These are phyloP conservation scores for Trypanosoma melophagium DNA, from an alignment of 208 protist genomes.

Conservation along the genomic window DNA sequence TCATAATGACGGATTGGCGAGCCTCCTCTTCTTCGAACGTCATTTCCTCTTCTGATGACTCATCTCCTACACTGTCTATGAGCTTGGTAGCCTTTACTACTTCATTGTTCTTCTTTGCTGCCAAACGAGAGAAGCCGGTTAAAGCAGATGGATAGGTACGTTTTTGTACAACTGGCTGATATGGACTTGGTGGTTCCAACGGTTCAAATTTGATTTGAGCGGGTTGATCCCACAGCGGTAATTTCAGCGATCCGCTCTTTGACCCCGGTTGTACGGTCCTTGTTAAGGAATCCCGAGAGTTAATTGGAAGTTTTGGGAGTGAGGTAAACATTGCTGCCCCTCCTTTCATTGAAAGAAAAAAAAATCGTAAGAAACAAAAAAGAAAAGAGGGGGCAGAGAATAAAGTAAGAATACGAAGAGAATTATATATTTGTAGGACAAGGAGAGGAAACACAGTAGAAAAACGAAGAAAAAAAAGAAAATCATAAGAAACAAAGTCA, in stretches of 20 bases:
- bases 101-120: no score
- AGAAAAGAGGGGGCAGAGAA: slow-evolving; percentile 10
- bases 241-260: not conserved
- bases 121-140: slow-evolving; percentile 21
- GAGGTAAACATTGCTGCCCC: not conserved
- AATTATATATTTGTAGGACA: not conserved
- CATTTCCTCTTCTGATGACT: not conserved
- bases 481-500: not conserved
- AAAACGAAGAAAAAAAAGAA: slow-evolving; percentile 12
- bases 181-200: slow-evolving; percentile 64
- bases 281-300: not conserved
- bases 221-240: slow-evolving; percentile 26
- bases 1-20: slow-evolving; percentile 24
- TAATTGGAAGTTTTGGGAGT: not conserved
- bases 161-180: slow-evolving; percentile 33
- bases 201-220: slow-evolving; percentile 26
- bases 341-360: not conserved
- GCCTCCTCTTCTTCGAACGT: slow-evolving; percentile 19
- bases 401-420: slow-evolving; percentile 13
- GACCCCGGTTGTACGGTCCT: not conserved
- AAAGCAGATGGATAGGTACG: slow-evolving; percentile 31
- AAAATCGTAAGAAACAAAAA: slow-evolving; percentile 27
- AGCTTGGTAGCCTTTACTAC: no score
- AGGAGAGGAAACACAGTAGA: not conserved
- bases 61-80: not conserved